Percentiles rank a stretch among this genome's conserved stretches.
Conservation (phyloP, 495 filamentous ascomycete species). For the Neurospora sp. region DNA sequence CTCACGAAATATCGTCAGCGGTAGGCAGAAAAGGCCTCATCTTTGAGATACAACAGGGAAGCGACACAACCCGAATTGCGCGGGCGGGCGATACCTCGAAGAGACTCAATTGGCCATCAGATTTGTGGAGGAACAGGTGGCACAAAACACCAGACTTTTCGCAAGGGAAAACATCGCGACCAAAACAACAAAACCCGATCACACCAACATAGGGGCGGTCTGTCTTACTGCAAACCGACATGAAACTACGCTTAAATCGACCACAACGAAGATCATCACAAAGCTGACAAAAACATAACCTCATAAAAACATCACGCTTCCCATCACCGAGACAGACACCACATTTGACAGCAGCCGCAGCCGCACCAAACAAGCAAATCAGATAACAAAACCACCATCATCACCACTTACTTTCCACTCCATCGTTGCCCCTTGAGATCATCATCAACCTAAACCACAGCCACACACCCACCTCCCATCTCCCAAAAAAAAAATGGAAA, state of each 20-base stretch:
- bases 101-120: background rate
- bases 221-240: no score
- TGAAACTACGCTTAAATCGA: no score
- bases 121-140: background rate
- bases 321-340: background rate
- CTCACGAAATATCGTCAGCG: background rate
- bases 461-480: background rate
- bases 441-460: background rate
- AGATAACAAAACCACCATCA: background rate
- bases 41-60: background rate
- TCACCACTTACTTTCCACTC: no score
- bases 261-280: background rate
- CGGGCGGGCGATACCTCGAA: background rate
- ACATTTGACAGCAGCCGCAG: background rate
- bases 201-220: background rate
- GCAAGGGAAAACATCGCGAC: background rate
- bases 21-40: background rate
- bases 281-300: background rate
- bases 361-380: background rate
- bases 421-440: background rate
- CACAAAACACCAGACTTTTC: background rate
- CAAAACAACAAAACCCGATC: background rate
- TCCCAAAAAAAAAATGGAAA: background rate
- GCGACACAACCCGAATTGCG: background rate
- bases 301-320: background rate